Percentiles rank a stretch among this genome's conserved stretches.
These are phyloP conservation scores for Ligustrum vulgare DNA, from an alignment of 257 asterid species.

Conservation along the genomic window DNA sequence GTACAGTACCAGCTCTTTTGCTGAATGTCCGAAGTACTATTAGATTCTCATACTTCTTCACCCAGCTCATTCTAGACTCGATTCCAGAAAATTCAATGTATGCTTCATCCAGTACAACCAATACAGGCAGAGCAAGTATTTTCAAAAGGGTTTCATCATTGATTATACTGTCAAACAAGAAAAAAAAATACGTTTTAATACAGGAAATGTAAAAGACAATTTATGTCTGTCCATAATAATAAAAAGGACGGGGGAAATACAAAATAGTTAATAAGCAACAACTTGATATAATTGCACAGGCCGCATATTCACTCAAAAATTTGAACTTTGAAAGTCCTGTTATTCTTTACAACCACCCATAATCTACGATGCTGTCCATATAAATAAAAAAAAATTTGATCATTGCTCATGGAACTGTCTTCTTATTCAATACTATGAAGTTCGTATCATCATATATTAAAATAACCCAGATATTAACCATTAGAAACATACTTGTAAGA, in stretches of 20 bases:
- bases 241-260: constrained; percentile 41
- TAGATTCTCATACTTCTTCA: constrained; percentile 89
- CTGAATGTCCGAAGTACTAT: constrained; percentile 97
- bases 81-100: constrained; percentile 90
- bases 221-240: constrained; percentile 5
- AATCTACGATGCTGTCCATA: not conserved
- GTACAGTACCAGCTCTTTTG: constrained; percentile 82
- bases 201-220: constrained; percentile 5
- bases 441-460: not conserved
- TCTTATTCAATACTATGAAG: not conserved
- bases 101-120: constrained; percentile 96
- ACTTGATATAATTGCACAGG: not conserved
- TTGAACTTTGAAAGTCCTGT: not conserved
- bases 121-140: constrained; percentile 76
- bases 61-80: constrained; percentile 94
- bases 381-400: not conserved
- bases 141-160: constrained; percentile 64
- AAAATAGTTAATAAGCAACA: constrained; percentile 4
- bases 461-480: not conserved
- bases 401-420: not conserved
- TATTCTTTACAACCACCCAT: not conserved
- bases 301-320: not conserved
- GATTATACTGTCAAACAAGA: constrained; percentile 62
- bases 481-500: not conserved
- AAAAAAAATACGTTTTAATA: constrained; percentile 25